Conservation (phyloP, 148 eudicot genomes). For the Spergularia marina region DNA sequence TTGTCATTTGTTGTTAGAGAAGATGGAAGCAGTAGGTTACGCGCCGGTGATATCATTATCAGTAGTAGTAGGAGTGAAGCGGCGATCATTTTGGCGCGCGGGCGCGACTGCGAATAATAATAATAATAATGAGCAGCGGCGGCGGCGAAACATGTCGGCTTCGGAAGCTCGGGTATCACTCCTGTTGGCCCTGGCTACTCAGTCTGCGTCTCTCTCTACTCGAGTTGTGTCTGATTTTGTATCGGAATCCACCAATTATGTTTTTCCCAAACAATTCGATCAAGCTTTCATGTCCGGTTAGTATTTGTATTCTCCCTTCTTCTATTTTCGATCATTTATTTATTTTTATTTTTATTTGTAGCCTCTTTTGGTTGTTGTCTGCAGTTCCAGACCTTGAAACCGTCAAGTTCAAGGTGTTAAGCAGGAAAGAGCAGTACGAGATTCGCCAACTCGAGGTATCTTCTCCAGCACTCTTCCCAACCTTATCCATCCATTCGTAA, state of each 20-base stretch:
- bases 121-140: neutral
- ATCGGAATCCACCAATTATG: conserved; percentile 61
- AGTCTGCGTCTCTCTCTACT: conserved; percentile 65
- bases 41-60: too few relatives aligned
- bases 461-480: neutral
- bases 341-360: too few relatives aligned
- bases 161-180: conserved; percentile 79
- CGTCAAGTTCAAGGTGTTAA: conserved; percentile 62
- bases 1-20: too few relatives aligned
- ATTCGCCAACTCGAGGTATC: conserved; percentile 89
- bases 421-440: conserved; percentile 64
- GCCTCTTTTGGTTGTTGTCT: conserved; percentile 22
- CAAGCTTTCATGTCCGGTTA: conserved; percentile 88
- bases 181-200: conserved; percentile 75
- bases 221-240: conserved; percentile 71
- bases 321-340: too few relatives aligned
- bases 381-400: conserved; percentile 94
- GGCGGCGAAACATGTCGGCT: conserved; percentile 37
- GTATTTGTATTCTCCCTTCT: neutral
- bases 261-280: conserved; percentile 64
- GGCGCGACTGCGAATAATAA: neutral
- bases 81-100: neutral
- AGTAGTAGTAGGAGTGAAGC: too few relatives aligned
- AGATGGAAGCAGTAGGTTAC: too few relatives aligned
- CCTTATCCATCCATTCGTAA: too few relatives aligned